These are phyloP conservation scores for Coniochaeta sp. DNA, from an alignment of 2,329 filamentous ascomycete genomes.

Conservation along the genomic window DNA sequence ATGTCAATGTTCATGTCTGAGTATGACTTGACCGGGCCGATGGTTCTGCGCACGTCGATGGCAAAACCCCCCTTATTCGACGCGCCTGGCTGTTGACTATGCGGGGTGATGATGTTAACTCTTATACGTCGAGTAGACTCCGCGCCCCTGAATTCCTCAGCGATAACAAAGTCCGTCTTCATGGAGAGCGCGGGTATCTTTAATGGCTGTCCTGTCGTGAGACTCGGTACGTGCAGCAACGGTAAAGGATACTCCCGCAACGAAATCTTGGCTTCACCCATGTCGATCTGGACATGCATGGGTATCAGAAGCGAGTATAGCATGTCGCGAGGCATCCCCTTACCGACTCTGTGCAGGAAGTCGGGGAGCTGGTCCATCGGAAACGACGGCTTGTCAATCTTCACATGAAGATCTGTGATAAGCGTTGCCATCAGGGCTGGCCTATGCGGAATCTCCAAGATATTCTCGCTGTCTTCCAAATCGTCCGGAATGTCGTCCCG, in stretches of 20 bases:
- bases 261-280: slow-evolving; percentile 82
- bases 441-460: slow-evolving; percentile 77
- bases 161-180: slow-evolving; percentile 87
- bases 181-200: slow-evolving; percentile 76
- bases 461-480: slow-evolving; percentile 72
- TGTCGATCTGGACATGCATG: slow-evolving; percentile 80
- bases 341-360: slow-evolving; percentile 85
- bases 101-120: slow-evolving; percentile 76
- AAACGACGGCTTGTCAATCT: slow-evolving; percentile 90
- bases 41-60: slow-evolving; percentile 82
- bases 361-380: slow-evolving; percentile 72
- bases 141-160: slow-evolving; percentile 79
- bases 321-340: slow-evolving; percentile 90
- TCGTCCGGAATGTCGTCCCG: slow-evolving; percentile 75
- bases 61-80: slow-evolving; percentile 61
- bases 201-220: slow-evolving; percentile 72
- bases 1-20: slow-evolving; percentile 89
- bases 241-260: slow-evolving; percentile 92
- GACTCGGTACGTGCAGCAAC: slow-evolving; percentile 78
- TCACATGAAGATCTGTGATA: slow-evolving; percentile 77
- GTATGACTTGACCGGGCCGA: slow-evolving; percentile 93
- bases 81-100: slow-evolving; percentile 45
- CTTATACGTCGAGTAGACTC: slow-evolving; percentile 74
- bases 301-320: slow-evolving; percentile 84
- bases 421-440: slow-evolving; percentile 75